Base-by-base conservation (phyloP, 805 yeast genomes). In the Metschnikowia continentalis region DNA sequence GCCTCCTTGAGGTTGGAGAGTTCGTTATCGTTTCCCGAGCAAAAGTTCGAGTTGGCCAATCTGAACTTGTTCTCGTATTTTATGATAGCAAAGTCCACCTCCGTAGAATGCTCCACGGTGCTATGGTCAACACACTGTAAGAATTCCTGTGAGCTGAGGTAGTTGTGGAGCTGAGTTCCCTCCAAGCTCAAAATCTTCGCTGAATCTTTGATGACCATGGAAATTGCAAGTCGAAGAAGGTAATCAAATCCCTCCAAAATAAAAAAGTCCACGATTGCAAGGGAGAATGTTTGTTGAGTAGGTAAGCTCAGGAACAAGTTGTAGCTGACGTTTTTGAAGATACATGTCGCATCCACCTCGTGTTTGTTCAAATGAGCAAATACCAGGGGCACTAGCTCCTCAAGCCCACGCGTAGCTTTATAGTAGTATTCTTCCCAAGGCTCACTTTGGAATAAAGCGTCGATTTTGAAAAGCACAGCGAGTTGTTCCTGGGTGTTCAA, bases 221-320 rank as follows among this genome's bases (percentile, higher is more conserved):
- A 64, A 3, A 66, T 61, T 8, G 68, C 51, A 5, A 71, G 47
- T 26, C 74, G 60, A 7, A 64, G 51, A 6, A 74, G 50, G 50
- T 66, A 67, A 50, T 69, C 72, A 48, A 68, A 64, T 6, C 78
- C 78, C 56, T 74, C 75, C 46, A 74, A 62, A 32, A 73, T 61
- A 11, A 73, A 56, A 36, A 72, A 64, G 51, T 74, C 78, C 30
- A 72, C 52, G 3, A 70, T 48, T 42, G 42, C 57, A 32, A 54
- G 20, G 8, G 39, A n/a, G 1, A 42, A 38, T 5, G 37, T 48
- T 5, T 32, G 39, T 7, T 50, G 53, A 5, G 26, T 17, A 14
- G 47, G 19, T 19, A 44, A 23, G 19, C 8, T 46, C 47, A 37
- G 54, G 23, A 67, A 64, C 35, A 62, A 62, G 11, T 55, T 58